A percentile compares a stretch with the other conserved stretches of the same genome.
Conservation (phyloP, 768 basidiomycete genomes). For the Psilocybe cyanescens region DNA sequence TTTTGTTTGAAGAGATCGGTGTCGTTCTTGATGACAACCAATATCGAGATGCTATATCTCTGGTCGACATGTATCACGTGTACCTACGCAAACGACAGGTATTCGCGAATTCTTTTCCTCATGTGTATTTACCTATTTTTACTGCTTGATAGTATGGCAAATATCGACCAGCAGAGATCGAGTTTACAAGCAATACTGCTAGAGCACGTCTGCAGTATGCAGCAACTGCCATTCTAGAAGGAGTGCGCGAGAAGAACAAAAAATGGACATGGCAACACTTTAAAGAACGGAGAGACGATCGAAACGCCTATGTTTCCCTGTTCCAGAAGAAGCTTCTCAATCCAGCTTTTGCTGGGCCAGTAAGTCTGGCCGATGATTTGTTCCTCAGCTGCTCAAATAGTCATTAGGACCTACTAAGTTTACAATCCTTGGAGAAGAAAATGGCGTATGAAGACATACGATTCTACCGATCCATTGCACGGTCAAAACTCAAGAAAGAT, state of each 20-base stretch:
- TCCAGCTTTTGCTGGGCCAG: conserved; percentile 50
- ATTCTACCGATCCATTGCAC: conserved; percentile 95
- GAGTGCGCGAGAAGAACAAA: conserved; percentile 79
- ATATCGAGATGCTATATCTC: conserved; percentile 90
- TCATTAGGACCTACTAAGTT: conserved; percentile 49
- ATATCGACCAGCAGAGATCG: conserved; percentile 70
- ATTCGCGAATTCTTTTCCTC: conserved; percentile 15
- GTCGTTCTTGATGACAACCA: conserved; percentile 92
- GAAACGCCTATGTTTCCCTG: conserved; percentile 81
- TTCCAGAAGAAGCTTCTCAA: conserved; percentile 77
- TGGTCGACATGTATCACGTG: conserved; percentile 96
- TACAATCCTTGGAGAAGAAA: conserved; percentile 78
- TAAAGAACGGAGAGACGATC: conserved; percentile 83
- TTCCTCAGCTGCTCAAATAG: not conserved
- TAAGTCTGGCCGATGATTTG: conserved; percentile 35
- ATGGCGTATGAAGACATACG: conserved; percentile 94
- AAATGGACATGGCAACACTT: conserved; percentile 96
- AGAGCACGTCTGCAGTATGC: conserved; percentile 81
- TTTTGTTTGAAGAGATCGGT: conserved; percentile 92
- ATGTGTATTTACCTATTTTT: conserved; percentile 11
- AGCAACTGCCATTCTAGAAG: conserved; percentile 74
- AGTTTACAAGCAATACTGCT: conserved; percentile 61
- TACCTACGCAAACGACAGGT: conserved; percentile 87
- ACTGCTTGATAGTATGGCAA: conserved; percentile 70
- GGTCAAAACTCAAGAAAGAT: conserved; percentile 87